Evolutionary conservation across 2,329 filamentous ascomycete species (phyloP).

Genomic region (Phialocephala sp.): DNA sequence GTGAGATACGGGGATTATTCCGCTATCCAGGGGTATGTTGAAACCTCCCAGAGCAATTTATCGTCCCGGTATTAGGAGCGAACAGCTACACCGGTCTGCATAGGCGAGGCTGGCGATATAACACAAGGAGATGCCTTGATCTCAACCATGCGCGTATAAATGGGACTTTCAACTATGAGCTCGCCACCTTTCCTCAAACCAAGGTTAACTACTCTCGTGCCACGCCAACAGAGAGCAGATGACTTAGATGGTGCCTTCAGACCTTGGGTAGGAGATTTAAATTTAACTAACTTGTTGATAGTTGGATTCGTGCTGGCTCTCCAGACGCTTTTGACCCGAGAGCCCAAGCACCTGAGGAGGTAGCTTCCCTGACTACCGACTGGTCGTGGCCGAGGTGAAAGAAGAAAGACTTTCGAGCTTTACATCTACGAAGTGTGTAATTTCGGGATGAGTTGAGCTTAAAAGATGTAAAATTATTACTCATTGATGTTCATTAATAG

Average conservation of each 20-base stretch:
- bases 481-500: background rate
- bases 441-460: background rate
- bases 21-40: background rate
- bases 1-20: slow-evolving; percentile 2
- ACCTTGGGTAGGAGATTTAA: background rate
- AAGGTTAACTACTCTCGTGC: background rate
- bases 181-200: background rate
- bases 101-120: background rate
- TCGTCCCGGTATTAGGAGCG: too few species aligned
- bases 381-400: background rate
- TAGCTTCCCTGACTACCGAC: background rate
- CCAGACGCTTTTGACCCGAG: background rate
- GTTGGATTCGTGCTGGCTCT: background rate
- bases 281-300: background rate
- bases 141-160: background rate
- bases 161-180: background rate
- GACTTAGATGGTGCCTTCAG: background rate
- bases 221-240: background rate
- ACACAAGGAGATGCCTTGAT: background rate
- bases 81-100: too few species aligned
- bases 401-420: background rate
- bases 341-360: background rate
- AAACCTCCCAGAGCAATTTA: too few species aligned
- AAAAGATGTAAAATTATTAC: background rate
- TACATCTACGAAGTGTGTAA: background rate